phyloP scores from a whole-genome alignment of 169 alveolate species.

The Plasmodium yoelii region DNA sequence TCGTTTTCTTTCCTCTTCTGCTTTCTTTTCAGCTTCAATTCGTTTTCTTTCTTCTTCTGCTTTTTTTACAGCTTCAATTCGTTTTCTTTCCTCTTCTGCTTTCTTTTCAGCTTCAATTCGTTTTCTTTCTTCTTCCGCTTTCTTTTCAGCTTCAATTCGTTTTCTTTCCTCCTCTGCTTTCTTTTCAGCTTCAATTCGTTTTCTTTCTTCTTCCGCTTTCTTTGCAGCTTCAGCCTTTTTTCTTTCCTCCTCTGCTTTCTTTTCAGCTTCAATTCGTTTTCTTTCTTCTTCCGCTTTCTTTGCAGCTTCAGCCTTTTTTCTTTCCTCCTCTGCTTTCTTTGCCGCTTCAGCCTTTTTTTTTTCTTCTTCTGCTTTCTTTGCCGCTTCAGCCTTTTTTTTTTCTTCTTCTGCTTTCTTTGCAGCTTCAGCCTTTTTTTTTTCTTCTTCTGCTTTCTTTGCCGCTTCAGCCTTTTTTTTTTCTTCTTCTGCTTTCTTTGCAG shows the following conservation, averaged over 20 bases:
- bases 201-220: constrained; percentile 7
- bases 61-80: background rate
- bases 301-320: background rate
- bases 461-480: too few relatives aligned
- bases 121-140: background rate
- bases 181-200: constrained; percentile 1
- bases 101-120: constrained; percentile 5
- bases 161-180: constrained; percentile 29
- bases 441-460: background rate
- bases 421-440: background rate
- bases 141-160: background rate
- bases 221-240: background rate
- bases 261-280: constrained; percentile 9
- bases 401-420: constrained; percentile 1
- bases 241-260: background rate
- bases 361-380: constrained; percentile 7
- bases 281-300: constrained; percentile 8
- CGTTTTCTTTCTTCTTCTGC: constrained; percentile 11
- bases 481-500: background rate
- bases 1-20: constrained; percentile 13
- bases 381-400: constrained; percentile 6
- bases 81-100: constrained; percentile 11
- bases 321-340: constrained; percentile 15
- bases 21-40: constrained; percentile 18
- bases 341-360: background rate